Conservation (phyloP, 2,329 filamentous ascomycete genomes). For the Pseudogymnoascus sp. region DNA sequence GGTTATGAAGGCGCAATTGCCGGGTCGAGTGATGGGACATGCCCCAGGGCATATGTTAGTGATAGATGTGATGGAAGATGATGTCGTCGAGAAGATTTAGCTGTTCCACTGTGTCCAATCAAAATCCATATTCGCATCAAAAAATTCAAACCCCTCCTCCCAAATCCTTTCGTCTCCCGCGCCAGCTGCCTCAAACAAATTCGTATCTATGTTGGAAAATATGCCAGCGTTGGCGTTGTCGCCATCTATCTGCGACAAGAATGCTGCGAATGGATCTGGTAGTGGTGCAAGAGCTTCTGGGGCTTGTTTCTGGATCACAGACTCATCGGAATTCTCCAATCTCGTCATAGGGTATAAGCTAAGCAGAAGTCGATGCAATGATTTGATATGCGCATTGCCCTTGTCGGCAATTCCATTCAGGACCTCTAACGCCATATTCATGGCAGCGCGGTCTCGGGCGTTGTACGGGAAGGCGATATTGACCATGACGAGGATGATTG, state of each 20-base stretch:
- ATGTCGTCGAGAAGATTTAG: slow-evolving; percentile 25
- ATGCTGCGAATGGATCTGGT: background rate
- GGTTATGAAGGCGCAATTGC: slow-evolving; percentile 48
- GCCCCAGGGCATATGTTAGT: slow-evolving; percentile 58
- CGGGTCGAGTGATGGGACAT: slow-evolving; percentile 55
- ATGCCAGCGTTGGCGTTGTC: slow-evolving; percentile 8
- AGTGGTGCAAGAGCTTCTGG: background rate
- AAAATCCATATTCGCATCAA: slow-evolving; percentile 38
- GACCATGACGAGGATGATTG: slow-evolving; percentile 49
- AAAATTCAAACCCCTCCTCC: slow-evolving; percentile 36
- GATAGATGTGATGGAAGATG: slow-evolving; percentile 44
- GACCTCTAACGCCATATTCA: slow-evolving; percentile 42
- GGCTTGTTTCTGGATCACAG: slow-evolving; percentile 25
- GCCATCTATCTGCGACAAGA: background rate
- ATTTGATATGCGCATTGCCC: slow-evolving; percentile 45
- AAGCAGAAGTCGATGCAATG: slow-evolving; percentile 35
- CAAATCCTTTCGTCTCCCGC: slow-evolving; percentile 36
- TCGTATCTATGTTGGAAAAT: slow-evolving; percentile 9
- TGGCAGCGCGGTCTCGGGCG: slow-evolving; percentile 37
- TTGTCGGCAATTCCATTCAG: slow-evolving; percentile 46
- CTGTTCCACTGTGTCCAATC: slow-evolving; percentile 17
- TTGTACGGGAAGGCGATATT: slow-evolving; percentile 46
- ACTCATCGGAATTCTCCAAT: slow-evolving; percentile 3
- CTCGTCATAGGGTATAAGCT: slow-evolving; percentile 27
- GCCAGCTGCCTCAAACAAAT: slow-evolving; percentile 28